These are phyloP conservation scores for Wilcoxina mikolae DNA, from an alignment of 495 filamentous ascomycete species.

Conservation along the genomic window DNA sequence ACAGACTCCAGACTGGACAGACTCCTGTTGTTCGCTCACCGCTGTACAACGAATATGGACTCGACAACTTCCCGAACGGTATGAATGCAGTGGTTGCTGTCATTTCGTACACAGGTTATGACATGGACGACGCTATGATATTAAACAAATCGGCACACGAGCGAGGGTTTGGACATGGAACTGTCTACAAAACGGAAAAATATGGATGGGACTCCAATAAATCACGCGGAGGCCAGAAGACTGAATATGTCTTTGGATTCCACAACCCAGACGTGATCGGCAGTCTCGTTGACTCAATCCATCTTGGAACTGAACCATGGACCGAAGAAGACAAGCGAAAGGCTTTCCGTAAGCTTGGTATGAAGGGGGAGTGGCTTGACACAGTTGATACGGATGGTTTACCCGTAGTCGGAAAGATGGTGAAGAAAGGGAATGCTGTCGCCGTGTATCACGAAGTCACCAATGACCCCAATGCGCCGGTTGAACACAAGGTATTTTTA, in stretches of 20 bases:
- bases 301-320: conserved; percentile 11
- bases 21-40: conserved; percentile 86
- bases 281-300: conserved; percentile 28
- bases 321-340: conserved; percentile 32
- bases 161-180: conserved; percentile 90
- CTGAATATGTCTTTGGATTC: conserved; percentile 23
- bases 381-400: conserved; percentile 76
- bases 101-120: conserved; percentile 96
- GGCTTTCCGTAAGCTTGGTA: conserved; percentile 32
- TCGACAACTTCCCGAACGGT: conserved; percentile 98
- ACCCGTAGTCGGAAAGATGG: conserved; percentile 56
- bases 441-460: conserved; percentile 82
- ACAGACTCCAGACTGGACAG: conserved; percentile 87
- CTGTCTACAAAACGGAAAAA: conserved; percentile 94
- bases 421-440: conserved; percentile 67
- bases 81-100: conserved; percentile 93
- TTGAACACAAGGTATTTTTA: conserved; percentile 63
- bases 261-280: conserved; percentile 18
- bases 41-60: conserved; percentile 84
- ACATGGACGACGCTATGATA: conserved; percentile 99
- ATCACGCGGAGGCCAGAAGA: conserved; percentile 37
- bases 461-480: conserved; percentile 61
- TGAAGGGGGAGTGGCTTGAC: conserved; percentile 48
- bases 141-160: conserved; percentile 96
- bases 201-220: conserved; percentile 62